phyloP scores from a whole-genome alignment of 768 basidiomycete genomes.

The Gymnopilus junonius region DNA sequence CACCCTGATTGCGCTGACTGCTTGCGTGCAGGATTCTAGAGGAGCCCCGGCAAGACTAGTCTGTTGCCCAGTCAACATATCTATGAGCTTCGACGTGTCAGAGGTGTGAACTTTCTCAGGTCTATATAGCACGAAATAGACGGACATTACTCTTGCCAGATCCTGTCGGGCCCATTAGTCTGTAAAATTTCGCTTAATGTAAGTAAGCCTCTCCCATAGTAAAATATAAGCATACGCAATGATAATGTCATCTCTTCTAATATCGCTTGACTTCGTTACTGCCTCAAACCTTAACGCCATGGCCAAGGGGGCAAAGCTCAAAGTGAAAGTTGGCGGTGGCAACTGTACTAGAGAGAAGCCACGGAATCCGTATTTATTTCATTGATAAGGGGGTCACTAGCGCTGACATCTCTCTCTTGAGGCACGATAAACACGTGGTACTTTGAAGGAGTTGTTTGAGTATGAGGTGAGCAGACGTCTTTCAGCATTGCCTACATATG shows the following conservation, averaged over 20 bases:
- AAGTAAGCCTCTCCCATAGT: background rate
- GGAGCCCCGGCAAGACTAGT: constrained; percentile 2
- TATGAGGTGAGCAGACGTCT: too few relatives aligned
- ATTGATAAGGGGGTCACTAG: too few relatives aligned
- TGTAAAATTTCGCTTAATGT: background rate
- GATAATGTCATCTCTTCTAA: constrained; percentile 25
- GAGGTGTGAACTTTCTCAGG: background rate
- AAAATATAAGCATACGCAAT: constrained; percentile 21
- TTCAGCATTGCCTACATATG: too few relatives aligned
- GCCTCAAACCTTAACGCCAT: background rate
- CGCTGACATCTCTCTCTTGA: too few relatives aligned
- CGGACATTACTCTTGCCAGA: constrained; percentile 35
- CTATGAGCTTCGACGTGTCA: constrained; percentile 26
- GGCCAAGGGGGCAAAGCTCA: too few relatives aligned
- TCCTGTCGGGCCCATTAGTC: constrained; percentile 32
- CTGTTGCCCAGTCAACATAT: constrained; percentile 19
- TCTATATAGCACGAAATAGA: background rate
- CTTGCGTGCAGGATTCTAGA: constrained; percentile 42
- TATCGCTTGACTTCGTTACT: background rate
- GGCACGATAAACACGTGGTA: too few relatives aligned
- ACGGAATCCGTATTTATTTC: too few relatives aligned
- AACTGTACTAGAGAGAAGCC: too few relatives aligned
- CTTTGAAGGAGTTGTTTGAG: too few relatives aligned
- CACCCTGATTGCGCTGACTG: constrained; percentile 34
- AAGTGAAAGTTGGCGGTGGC: too few relatives aligned